Evolutionary conservation across 805 yeast genomes (phyloP).

Genomic region (Hanseniaspora mollemarum): DNA sequence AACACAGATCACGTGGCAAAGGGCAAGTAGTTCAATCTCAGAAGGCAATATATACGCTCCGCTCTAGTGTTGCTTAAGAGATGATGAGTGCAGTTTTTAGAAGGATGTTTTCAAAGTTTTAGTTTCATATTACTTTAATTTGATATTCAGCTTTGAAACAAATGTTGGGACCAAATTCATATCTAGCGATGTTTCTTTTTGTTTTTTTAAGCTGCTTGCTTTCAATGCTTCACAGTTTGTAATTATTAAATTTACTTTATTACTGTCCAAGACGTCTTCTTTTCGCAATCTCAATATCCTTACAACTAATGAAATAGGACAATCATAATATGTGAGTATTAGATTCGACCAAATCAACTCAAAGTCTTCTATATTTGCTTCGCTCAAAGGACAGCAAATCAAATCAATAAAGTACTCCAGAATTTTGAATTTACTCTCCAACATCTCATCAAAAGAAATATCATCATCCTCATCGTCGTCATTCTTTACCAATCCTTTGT

Average conservation of each 20-base stretch:
- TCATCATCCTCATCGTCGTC: conserved; percentile 22
- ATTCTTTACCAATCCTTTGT: conserved; percentile 28
- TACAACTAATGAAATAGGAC: conserved; percentile 59
- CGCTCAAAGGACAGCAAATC: conserved; percentile 32
- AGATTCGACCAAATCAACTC: conserved; percentile 50
- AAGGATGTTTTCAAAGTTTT: too few species aligned
- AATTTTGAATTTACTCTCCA: conserved; percentile 36
- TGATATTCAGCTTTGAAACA: conserved; percentile 3
- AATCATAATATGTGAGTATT: conserved; percentile 58
- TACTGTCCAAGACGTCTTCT: conserved; percentile 24
- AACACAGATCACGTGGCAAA: too few species aligned
- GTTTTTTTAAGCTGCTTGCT: conserved; percentile 9
- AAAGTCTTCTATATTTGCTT: conserved; percentile 33
- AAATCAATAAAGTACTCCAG: conserved; percentile 54
- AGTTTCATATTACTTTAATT: too few species aligned
- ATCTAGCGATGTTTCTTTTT: conserved; percentile 9
- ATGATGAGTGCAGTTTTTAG: too few species aligned
- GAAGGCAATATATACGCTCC: too few species aligned
- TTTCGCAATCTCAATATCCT: conserved; percentile 44
- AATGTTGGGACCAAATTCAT: conserved; percentile 12
- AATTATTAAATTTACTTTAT: neutral
- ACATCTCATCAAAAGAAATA: conserved; percentile 10
- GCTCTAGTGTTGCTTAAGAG: too few species aligned
- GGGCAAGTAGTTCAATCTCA: too few species aligned
- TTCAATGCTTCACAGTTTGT: conserved; percentile 22